Base-by-base conservation (phyloP, 2,329 filamentous ascomycete species). In the Curvularia hawaiiensis region DNA sequence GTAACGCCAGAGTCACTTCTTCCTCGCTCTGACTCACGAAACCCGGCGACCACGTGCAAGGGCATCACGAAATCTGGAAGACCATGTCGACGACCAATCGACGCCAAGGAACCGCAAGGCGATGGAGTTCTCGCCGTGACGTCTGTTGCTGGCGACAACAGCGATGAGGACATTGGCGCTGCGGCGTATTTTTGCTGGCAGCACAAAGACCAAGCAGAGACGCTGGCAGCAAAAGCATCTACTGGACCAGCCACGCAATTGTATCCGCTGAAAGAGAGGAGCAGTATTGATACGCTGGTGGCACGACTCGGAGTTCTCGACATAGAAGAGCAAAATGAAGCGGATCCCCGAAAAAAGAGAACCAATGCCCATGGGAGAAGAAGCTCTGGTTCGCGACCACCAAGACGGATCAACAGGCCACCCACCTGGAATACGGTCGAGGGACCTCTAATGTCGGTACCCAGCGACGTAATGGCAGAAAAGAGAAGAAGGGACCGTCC, bases 161-260 rank as follows among this genome's bases (percentile, higher is more conserved):
- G 67, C 49, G 83, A 86, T 59, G 82, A 84, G 55, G 82, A 85
- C 47, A 83, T 86, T 59, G 81, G 78, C 33, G 85, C 88, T 56
- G 76, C 77, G 4, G 81, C 78, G n/a, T 84, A 88, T 49, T 97
- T 92, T 78, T 98, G 94, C 81, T 97, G 91, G 90, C 92, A 97
- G 75, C 95, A 99, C 79, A 93, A 91, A 73, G 91, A 95, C 56
- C 95, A 99, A 76, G 91, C 91, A 3, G 73, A 79, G 52, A 72
- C 66, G 12, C 56, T 79, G 14, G 68, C 54, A 71, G 57, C 63
- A 14, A 55, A 55, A 24, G 56, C 58, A n/a, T 57, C 59, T 7
- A 55, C 60, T 4, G 64, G 67, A 16, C 67, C 71, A 30, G 69
- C 70, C 41, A 78, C 78, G 28, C 74, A 79, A 18, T 79, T 83